Base-by-base conservation (phyloP, 805 yeast genomes). In the Starmerella asiatica region DNA sequence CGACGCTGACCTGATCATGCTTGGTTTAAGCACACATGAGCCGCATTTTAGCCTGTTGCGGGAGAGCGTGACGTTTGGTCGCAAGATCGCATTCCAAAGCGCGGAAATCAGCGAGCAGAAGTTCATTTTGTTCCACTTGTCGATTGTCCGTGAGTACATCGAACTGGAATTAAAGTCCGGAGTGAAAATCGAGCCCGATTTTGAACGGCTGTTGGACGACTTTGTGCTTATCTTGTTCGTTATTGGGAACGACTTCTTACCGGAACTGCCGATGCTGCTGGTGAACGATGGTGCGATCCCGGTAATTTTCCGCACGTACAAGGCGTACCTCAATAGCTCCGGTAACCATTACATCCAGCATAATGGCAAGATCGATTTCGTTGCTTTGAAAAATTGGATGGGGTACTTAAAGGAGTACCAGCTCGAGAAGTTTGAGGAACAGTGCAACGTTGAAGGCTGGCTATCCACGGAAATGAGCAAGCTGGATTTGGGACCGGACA, bases 201-300 rank as follows among this genome's bases (percentile, higher is more conserved):
- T 91, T 58, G 99, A 91, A 60, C 70, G 86, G 47, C 69, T 85
- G 20, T 62, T 91, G 48, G 99, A 91, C 61, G 99, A 91, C 59
- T 84, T 88, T 50, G 82, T 91, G 47, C 67, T 91, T 45, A 79
- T 88, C 52, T 73, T 84, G 78, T 86, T 83, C 56, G 94, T 91
- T 45, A 83, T 91, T 52, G 99, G 99, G 53, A 91, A 91, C 56
- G 99, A 91, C 69, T 91, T 91, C 75, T 70, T 91, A 55, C 98
- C 99, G 20, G 83, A 91, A 57, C 70, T 93, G 51, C 98, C 99
- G 0, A 94, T 86, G 59, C 68, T 91, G 51, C 86, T 83, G 57
- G 70, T 91, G 49, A 86, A 85, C 56, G 91, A 86, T 52, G 97
- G 96, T 51, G 98, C 97, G 0, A 81, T 91, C 64, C 94, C 97